Evolutionary conservation across 768 basidiomycete species (phyloP).

Genomic region (Calocybe cyanea): DNA sequence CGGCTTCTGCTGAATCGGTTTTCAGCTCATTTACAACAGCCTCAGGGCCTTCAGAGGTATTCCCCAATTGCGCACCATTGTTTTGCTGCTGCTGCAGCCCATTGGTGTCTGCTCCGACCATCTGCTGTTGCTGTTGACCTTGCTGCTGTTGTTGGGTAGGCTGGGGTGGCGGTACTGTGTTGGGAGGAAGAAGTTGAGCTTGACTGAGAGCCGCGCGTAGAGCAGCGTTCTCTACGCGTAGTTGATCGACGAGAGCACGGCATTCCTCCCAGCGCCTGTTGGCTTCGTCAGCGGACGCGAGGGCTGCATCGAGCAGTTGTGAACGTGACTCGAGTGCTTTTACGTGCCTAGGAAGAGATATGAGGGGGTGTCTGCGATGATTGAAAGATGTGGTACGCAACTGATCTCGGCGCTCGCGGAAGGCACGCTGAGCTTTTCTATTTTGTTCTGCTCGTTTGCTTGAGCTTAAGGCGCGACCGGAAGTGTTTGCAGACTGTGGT

Average conservation of each 20-base stretch:
- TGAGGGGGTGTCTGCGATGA: slow-evolving; percentile 5
- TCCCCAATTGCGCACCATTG: slow-evolving; percentile 26
- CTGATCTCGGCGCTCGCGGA: slow-evolving; percentile 88
- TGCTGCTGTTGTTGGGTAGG: slow-evolving; percentile 11
- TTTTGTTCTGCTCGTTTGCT: slow-evolving; percentile 94
- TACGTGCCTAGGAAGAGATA: slow-evolving; percentile 56
- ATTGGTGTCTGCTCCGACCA: slow-evolving; percentile 5
- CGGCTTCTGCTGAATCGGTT: slow-evolving; percentile 21
- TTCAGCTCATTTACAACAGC: slow-evolving; percentile 23
- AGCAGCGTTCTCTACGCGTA: slow-evolving; percentile 79
- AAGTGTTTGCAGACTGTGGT: slow-evolving; percentile 22
- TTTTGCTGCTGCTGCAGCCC: slow-evolving; percentile 11
- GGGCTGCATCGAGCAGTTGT: slow-evolving; percentile 78
- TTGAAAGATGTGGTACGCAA: slow-evolving; percentile 37
- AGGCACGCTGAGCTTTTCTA: slow-evolving; percentile 89
- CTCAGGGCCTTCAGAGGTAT: slow-evolving; percentile 22
- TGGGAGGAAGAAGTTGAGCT: slow-evolving; percentile 35
- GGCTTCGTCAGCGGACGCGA: slow-evolving; percentile 84
- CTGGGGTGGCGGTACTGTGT: slow-evolving; percentile 4
- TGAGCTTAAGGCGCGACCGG: slow-evolving; percentile 61
- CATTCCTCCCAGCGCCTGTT: slow-evolving; percentile 90
- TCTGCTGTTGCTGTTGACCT: slow-evolving; percentile 9
- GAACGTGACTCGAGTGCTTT: slow-evolving; percentile 85
- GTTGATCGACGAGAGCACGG: slow-evolving; percentile 82
- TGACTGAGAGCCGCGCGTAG: slow-evolving; percentile 66